Percentiles rank a stretch among this genome's conserved stretches.
phyloP scores from a whole-genome alignment of 202 grass and related monocot species.

The Hordeum pubiflorum region DNA sequence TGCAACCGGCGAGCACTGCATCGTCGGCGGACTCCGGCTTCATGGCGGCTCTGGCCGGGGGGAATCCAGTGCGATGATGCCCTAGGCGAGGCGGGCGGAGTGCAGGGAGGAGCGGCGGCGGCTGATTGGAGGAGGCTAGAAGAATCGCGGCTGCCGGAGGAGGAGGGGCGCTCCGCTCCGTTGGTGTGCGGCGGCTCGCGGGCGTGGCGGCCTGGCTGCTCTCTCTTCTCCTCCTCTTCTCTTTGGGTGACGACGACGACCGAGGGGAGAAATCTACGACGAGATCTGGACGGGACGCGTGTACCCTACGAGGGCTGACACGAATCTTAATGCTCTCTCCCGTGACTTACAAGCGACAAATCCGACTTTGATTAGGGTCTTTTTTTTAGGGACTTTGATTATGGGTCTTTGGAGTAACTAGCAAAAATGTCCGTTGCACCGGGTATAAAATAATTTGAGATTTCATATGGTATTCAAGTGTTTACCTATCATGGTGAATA shows the following conservation, averaged over 20 bases:
- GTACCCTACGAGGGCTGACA: neutral
- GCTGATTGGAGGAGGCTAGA: neutral
- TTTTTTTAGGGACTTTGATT: no score
- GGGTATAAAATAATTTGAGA: no score
- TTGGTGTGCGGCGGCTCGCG: slow-evolving; percentile 7
- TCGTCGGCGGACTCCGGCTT: slow-evolving; percentile 17
- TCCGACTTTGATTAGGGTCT: no score
- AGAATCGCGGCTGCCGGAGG: neutral
- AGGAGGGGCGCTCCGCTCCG: neutral
- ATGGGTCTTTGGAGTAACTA: no score
- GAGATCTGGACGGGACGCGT: neutral
- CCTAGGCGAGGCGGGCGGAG: neutral
- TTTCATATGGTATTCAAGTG: no score
- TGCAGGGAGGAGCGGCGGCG: neutral
- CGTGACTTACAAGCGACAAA: no score
- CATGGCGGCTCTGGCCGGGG: slow-evolving; percentile 18
- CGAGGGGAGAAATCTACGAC: neutral
- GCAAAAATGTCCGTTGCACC: no score
- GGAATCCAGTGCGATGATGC: neutral
- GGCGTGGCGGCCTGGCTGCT: neutral
- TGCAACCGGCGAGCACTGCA: slow-evolving; percentile 24
- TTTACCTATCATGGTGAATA: no score
- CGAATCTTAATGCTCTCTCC: neutral
- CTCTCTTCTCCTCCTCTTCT: neutral
- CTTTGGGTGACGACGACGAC: neutral